phyloP scores from a whole-genome alignment of 768 basidiomycete species.

The Plicaturopsis crispa region DNA sequence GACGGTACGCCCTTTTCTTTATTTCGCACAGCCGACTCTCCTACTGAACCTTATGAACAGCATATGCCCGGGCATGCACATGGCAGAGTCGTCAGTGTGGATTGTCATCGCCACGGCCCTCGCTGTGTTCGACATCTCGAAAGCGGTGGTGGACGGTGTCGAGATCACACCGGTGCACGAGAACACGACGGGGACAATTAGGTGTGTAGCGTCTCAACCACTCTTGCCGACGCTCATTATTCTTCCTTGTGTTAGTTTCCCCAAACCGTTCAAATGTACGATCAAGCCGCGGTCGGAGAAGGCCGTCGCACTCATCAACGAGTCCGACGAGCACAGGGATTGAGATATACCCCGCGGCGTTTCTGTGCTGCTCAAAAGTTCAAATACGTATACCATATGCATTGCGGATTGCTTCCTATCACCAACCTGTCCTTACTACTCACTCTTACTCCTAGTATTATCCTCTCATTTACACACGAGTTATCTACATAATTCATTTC shows the following conservation, averaged over 20 bases:
- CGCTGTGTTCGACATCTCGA: conserved; percentile 40
- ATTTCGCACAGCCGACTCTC: neutral
- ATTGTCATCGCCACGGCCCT: conserved; percentile 34
- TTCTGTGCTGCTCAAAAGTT: too few relatives aligned
- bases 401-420: too few relatives aligned
- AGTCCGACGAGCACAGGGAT: too few relatives aligned
- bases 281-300: conserved; percentile 25
- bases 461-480: too few relatives aligned
- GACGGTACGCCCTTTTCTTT: conserved; percentile 23
- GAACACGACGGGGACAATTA: conserved; percentile 36
- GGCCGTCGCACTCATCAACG: conserved; percentile 20
- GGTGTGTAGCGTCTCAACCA: conserved; percentile 21
- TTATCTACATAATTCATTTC: too few relatives aligned
- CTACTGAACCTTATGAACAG: neutral
- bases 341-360: too few relatives aligned
- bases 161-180: conserved; percentile 37
- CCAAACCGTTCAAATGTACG: conserved; percentile 26
- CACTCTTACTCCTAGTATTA: too few relatives aligned
- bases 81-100: conserved; percentile 46
- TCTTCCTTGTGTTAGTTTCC: conserved; percentile 15
- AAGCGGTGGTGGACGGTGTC: conserved; percentile 34
- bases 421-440: too few relatives aligned
- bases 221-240: neutral
- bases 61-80: conserved; percentile 38
- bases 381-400: too few relatives aligned